A percentile compares a stretch with the other conserved stretches of the same genome.
These are phyloP conservation scores for Benincasa hispida DNA, from an alignment of 306 rosid species.

Conservation along the genomic window DNA sequence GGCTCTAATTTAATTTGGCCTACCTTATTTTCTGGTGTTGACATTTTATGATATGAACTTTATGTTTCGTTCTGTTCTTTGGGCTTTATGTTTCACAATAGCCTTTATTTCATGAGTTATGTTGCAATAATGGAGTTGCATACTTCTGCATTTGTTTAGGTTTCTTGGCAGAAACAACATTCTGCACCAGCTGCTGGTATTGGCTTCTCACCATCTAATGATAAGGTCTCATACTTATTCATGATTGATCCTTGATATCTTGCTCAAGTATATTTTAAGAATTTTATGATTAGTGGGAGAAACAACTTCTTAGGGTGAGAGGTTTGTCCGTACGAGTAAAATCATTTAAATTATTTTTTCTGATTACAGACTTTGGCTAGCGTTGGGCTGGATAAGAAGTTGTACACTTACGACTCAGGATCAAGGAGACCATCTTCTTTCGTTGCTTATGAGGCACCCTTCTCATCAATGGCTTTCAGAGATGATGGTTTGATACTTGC, in stretches of 20 bases:
- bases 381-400: constrained; percentile 88
- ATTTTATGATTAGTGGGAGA: constrained; percentile 6
- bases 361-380: constrained; percentile 76
- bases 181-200: constrained; percentile 97
- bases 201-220: constrained; percentile 93
- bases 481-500: constrained; percentile 94
- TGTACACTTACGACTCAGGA: constrained; percentile 83
- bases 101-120: neutral
- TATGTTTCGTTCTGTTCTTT: neutral
- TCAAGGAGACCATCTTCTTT: constrained; percentile 73
- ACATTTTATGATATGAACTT: neutral
- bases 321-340: neutral
- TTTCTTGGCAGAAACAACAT: constrained; percentile 95
- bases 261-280: neutral
- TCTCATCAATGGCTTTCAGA: constrained; percentile 82
- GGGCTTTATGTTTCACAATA: neutral
- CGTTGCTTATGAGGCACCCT: constrained; percentile 83
- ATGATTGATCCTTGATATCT: neutral
- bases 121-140: constrained; percentile 2
- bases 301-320: constrained; percentile 11
- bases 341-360: constrained; percentile 15
- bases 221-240: constrained; percentile 53
- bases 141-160: constrained; percentile 24
- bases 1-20: neutral
- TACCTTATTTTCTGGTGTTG: neutral